phyloP scores from a whole-genome alignment of 1,284 basidiomycete genomes.

The Microbotryum intermedium region DNA sequence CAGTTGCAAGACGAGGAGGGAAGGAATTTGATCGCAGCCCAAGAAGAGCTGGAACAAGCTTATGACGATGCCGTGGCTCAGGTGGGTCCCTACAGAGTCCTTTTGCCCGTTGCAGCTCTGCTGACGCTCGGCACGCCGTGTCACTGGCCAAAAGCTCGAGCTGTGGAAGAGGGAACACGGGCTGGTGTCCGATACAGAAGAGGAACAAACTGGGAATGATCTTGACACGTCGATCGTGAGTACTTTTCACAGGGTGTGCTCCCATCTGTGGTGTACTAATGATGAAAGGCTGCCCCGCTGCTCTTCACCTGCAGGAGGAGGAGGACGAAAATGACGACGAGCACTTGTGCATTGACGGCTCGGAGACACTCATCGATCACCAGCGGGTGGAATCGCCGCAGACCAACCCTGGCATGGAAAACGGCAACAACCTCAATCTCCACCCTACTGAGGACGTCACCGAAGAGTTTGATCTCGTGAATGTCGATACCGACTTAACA shows the following conservation, averaged over 20 bases:
- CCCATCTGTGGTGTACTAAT: too few relatives aligned
- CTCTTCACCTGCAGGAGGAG: too few relatives aligned
- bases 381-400: too few relatives aligned
- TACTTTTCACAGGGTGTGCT: too few relatives aligned
- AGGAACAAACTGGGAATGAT: not conserved
- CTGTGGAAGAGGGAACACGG: not conserved
- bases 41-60: constrained; percentile 6
- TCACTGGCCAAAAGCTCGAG: not conserved
- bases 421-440: too few relatives aligned
- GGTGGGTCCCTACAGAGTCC: not conserved
- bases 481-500: not conserved
- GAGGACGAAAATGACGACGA: too few relatives aligned
- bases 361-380: too few relatives aligned
- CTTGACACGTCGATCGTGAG: not conserved
- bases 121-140: not conserved
- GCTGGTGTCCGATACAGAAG: not conserved
- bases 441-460: too few relatives aligned
- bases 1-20: constrained; percentile 1
- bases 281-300: too few relatives aligned
- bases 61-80: constrained; percentile 2
- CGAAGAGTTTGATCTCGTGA: too few relatives aligned
- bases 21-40: constrained; percentile 2
- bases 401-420: too few relatives aligned
- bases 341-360: too few relatives aligned
- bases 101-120: not conserved